Conservation (phyloP, 495 filamentous ascomycete genomes). For the Xylaria palmicola region DNA sequence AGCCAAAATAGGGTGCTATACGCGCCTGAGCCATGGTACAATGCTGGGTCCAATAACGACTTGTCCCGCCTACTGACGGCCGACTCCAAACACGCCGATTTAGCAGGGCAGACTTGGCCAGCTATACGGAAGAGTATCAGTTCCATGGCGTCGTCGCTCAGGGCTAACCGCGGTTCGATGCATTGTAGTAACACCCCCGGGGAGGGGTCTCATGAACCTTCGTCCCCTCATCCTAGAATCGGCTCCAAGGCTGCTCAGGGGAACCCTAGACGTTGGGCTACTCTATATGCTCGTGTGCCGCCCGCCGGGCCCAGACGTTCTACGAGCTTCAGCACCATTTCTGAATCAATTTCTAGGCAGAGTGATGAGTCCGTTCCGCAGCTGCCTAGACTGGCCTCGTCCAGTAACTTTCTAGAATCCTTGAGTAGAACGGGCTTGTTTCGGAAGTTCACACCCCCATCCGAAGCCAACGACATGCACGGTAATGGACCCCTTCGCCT, state of each 20-base stretch:
- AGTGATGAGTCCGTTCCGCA: slow-evolving; percentile 11
- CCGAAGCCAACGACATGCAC: background rate
- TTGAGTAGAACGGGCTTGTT: slow-evolving; percentile 9
- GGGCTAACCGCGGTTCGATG: slow-evolving; percentile 14
- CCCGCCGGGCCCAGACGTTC: background rate
- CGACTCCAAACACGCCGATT: slow-evolving; percentile 3
- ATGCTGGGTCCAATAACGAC: background rate
- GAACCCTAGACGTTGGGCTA: slow-evolving; percentile 2
- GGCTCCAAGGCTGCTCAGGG: slow-evolving; percentile 13
- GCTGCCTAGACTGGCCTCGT: slow-evolving; percentile 20
- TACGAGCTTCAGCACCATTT: slow-evolving; percentile 14
- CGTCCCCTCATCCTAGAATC: background rate
- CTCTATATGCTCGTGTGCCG: background rate
- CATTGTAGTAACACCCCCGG: background rate
- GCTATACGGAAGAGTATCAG: slow-evolving; percentile 24
- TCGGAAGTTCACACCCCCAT: slow-evolving; percentile 1
- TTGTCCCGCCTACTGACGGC: background rate
- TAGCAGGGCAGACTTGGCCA: slow-evolving; percentile 5
- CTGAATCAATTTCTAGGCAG: background rate
- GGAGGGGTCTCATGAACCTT: background rate
- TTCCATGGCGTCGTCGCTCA: slow-evolving; percentile 25
- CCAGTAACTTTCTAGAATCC: slow-evolving; percentile 8
- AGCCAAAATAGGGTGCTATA: background rate
- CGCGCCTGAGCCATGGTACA: slow-evolving; percentile 1
- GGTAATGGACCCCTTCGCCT: slow-evolving; percentile 9